Conservation (phyloP, 176 grass and related monocot genomes). For the Rhynchospora breviuscula region DNA sequence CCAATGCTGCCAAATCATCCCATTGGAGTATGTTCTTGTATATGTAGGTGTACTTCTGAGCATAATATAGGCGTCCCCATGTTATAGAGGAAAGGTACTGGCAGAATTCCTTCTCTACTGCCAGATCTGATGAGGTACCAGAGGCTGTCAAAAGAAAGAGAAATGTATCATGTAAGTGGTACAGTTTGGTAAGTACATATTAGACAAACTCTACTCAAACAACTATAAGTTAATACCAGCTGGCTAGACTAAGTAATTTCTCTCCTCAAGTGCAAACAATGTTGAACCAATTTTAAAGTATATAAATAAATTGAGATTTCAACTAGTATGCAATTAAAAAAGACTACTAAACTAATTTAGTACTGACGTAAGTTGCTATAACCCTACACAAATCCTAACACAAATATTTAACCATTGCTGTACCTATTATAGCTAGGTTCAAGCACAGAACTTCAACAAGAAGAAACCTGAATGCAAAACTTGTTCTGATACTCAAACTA, state of each 20-base stretch:
- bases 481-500: background rate
- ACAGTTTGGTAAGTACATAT: background rate
- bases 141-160: background rate
- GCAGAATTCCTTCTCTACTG: slow-evolving; percentile 21
- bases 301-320: background rate
- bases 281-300: background rate
- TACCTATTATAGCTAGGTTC: background rate
- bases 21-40: slow-evolving; percentile 23
- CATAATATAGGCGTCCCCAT: background rate
- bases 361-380: background rate
- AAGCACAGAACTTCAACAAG: background rate
- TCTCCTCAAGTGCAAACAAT: no score
- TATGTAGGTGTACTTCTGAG: slow-evolving; percentile 10
- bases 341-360: background rate
- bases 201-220: background rate
- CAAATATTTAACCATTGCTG: background rate
- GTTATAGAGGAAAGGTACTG: slow-evolving; percentile 7
- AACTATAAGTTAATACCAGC: background rate
- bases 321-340: background rate
- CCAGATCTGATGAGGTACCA: background rate
- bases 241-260: background rate
- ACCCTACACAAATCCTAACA: background rate
- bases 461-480: background rate
- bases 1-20: slow-evolving; percentile 17
- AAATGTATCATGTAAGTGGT: background rate